These are phyloP conservation scores for Lecanicillium sp. DNA, from an alignment of 2,329 filamentous ascomycete genomes.

Conservation along the genomic window DNA sequence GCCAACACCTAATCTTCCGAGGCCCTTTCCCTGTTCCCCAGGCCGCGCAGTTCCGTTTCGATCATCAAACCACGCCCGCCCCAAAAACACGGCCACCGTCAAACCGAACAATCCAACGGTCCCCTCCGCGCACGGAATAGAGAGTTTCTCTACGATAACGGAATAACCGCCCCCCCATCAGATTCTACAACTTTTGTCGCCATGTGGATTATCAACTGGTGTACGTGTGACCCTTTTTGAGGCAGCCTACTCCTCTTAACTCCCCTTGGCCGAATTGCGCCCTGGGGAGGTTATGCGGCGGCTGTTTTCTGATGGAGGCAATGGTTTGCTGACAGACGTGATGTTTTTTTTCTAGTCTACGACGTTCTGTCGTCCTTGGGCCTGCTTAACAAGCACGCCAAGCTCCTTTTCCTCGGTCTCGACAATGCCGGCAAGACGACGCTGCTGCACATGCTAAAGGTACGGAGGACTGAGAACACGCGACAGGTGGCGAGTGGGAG, in stretches of 20 bases:
- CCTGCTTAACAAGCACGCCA: constrained; percentile 91
- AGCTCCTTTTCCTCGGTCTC: constrained; percentile 86
- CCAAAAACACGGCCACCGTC: too few relatives aligned
- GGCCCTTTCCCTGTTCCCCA: too few relatives aligned
- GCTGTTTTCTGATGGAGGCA: neutral
- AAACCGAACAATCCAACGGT: too few relatives aligned
- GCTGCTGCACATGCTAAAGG: constrained; percentile 91
- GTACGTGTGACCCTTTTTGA: constrained; percentile 51
- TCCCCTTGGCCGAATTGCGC: too few relatives aligned
- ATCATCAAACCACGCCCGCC: too few relatives aligned
- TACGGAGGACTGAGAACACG: constrained; percentile 25
- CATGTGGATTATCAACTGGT: constrained; percentile 97
- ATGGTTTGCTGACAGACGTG: constrained; percentile 26
- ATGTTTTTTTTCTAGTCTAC: constrained; percentile 51
- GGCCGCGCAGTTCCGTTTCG: too few relatives aligned
- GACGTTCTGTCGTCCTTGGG: constrained; percentile 82
- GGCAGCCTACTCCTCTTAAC: too few relatives aligned
- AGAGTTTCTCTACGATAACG: too few relatives aligned
- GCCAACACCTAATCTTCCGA: too few relatives aligned
- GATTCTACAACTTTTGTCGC: constrained; percentile 22
- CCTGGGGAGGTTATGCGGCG: too few relatives aligned
- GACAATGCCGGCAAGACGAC: constrained; percentile 96
- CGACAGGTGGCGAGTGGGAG: neutral
- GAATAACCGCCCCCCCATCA: neutral
- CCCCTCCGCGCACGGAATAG: too few relatives aligned